These are phyloP conservation scores for Zasmidium citrigriseum DNA, from an alignment of 2,329 filamentous ascomycete species.

Conservation along the genomic window DNA sequence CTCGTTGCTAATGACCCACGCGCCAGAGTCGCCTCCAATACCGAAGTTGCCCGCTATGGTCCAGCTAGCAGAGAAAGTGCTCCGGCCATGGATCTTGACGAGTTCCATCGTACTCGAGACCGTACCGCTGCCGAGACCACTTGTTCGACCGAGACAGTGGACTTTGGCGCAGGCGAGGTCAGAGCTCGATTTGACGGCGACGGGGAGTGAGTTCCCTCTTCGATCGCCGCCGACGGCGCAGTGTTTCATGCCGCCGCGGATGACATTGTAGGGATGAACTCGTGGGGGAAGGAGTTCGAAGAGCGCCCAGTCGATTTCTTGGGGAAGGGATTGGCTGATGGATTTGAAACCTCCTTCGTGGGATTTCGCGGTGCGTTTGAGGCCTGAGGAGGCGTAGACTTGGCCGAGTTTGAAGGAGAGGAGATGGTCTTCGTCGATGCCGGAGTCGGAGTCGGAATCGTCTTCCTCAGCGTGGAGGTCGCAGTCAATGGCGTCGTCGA, in stretches of 20 bases:
- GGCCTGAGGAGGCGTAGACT: constrained; percentile 85
- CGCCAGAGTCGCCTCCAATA: constrained; percentile 87
- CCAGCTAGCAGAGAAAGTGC: constrained; percentile 74
- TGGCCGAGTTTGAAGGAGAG: constrained; percentile 78
- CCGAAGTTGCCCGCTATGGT: constrained; percentile 60
- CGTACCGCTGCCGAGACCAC: constrained; percentile 75
- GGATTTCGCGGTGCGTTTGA: constrained; percentile 58
- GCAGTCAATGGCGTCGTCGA: constrained; percentile 68
- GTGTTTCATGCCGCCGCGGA: constrained; percentile 56
- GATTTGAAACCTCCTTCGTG: constrained; percentile 42
- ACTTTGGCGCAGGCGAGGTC: constrained; percentile 74
- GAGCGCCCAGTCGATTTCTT: constrained; percentile 95
- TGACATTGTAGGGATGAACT: constrained; percentile 69
- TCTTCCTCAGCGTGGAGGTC: constrained; percentile 76
- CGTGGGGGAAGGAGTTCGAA: constrained; percentile 76
- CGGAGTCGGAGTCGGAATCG: constrained; percentile 68
- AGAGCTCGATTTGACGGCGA: constrained; percentile 59
- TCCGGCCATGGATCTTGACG: constrained; percentile 83
- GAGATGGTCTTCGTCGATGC: constrained; percentile 79
- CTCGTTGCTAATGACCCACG: constrained; percentile 83
- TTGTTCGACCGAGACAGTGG: constrained; percentile 85
- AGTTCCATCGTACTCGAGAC: constrained; percentile 78
- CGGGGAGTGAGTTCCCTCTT: constrained; percentile 39
- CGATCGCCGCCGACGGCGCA: constrained; percentile 30
- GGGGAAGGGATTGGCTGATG: constrained; percentile 64